These are phyloP conservation scores for Chrysanthemum makinoi DNA, from an alignment of 129 eudicot species.

Conservation along the genomic window DNA sequence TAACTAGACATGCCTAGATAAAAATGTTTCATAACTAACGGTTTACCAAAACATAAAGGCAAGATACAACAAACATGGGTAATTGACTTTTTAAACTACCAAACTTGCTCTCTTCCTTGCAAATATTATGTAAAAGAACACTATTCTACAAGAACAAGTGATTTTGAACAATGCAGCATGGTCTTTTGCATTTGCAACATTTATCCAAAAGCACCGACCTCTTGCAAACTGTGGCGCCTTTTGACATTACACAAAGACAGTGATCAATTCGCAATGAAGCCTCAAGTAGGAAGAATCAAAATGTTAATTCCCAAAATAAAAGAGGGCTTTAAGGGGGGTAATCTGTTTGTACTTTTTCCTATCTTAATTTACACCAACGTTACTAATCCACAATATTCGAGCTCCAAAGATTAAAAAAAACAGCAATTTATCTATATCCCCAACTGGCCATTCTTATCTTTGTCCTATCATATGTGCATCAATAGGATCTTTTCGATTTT, in stretches of 20 bases:
- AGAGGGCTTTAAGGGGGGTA: constrained; percentile 2
- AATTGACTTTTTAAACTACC: constrained; percentile 16
- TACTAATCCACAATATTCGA: constrained; percentile 22
- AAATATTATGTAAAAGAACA: not conserved
- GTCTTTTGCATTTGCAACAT: constrained; percentile 2
- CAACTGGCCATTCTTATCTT: constrained; percentile 23
- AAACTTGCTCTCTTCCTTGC: not conserved
- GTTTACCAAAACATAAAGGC: constrained; percentile 4
- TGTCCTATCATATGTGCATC: constrained; percentile 11
- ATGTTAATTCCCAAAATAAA: constrained; percentile 16
- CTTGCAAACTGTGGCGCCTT: constrained; percentile 10
- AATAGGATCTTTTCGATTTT: constrained; percentile 5
- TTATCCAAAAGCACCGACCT: constrained; percentile 20
- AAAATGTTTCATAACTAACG: not conserved
- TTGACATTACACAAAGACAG: constrained; percentile 23
- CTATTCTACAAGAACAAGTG: not conserved
- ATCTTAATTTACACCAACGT: constrained; percentile 29
- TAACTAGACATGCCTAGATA: not conserved
- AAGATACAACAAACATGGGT: constrained; percentile 18
- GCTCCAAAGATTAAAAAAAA: constrained; percentile 23
- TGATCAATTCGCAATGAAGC: not conserved
- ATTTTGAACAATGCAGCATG: not conserved
- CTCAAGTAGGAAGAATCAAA: constrained; percentile 8
- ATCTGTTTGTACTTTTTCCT: constrained; percentile 26
- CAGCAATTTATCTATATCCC: constrained; percentile 11